Evolutionary conservation across 805 yeast species (phyloP), one percentile per base, ranked within the genome.

Genomic region (Candida suzukii): DNA sequence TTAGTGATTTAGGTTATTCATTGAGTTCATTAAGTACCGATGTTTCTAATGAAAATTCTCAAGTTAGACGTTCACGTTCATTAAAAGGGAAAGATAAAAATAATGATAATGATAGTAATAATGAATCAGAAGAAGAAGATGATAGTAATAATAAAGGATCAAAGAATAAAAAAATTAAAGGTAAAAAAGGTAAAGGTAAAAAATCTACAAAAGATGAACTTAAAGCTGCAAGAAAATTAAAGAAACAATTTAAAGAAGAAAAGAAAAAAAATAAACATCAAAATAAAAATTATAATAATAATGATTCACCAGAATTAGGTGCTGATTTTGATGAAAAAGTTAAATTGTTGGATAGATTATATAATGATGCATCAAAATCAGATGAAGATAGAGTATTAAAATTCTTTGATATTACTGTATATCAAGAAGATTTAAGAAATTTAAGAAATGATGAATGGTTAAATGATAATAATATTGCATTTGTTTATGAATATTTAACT

Each of bases 361-460:
- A 52, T 13, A 43, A 30, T 6, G 37, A 45, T 35, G 43, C 47
- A 33, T n/a, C 44, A 37, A 35, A 51, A 43, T 25, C 26, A 17
- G 54, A 53, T 16, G 41, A 41, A 28, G 49, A 52, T 30, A 63
- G 64, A 45, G 49, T 74, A 3, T 54, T 74, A 21, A 77, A 76
- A 45, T 75, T 69, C 49, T 72, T 73, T 41, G 81, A 80, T 46
- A 69, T 79, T 9, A 71, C 83, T 1, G 58, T 83, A 2, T 77
- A 77, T 50, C 66, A 68, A 41, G 74, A 73, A 19, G 93, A 85
- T 53, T 47, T 82, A 10, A 65, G 62, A 35, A 79, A 75, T 48
- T 57, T 84, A 14, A 62, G 67, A 39, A 78, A 80, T 17, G 83
- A 74, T 28, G 82, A 81, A 53, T 84, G 93, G 91, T 61, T 84